Evolutionary conservation across 1,139 yeast genomes (phyloP).

Genomic region (Geotrichum reessii): DNA sequence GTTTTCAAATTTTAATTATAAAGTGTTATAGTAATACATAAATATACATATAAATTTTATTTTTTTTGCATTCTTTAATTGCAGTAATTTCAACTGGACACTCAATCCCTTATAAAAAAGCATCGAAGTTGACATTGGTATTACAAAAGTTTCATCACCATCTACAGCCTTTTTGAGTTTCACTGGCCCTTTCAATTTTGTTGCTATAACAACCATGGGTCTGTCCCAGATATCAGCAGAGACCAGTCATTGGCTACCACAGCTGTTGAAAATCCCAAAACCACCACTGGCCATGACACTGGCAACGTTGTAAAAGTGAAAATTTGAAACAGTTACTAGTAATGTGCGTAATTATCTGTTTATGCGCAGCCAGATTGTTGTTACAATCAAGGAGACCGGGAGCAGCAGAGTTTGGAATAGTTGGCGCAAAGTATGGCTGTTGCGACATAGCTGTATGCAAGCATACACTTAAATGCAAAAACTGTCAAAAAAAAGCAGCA

Average conservation of each 20-base stretch:
- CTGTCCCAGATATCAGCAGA: conserved; percentile 18
- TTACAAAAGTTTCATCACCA: conserved; percentile 22
- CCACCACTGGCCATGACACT: conserved; percentile 23
- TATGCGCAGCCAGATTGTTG: conserved; percentile 15
- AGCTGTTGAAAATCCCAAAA: conserved; percentile 19
- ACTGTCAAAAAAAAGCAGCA: conserved; percentile 20
- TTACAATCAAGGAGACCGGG: conserved; percentile 19
- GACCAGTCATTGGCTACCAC: conserved; percentile 20
- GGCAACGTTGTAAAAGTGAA: conserved; percentile 19
- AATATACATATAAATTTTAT: background rate
- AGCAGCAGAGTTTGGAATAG: conserved; percentile 18
- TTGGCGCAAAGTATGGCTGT: conserved; percentile 19
- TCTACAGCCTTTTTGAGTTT: conserved; percentile 20
- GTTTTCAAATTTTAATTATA: too few relatives aligned
- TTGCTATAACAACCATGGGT: conserved; percentile 20
- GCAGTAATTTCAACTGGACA: conserved; percentile 21
- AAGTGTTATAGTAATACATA: background rate
- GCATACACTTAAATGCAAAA: conserved; percentile 16
- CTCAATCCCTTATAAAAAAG: conserved; percentile 19
- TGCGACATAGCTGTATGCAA: conserved; percentile 23
- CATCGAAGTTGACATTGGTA: conserved; percentile 20
- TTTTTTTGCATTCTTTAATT: conserved; percentile 19
- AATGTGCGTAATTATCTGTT: conserved; percentile 20
- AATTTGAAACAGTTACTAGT: conserved; percentile 22
- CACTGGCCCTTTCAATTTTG: conserved; percentile 16